Evolutionary conservation across 306 rosid genomes (phyloP).

Genomic region (Vigna radiata): DNA sequence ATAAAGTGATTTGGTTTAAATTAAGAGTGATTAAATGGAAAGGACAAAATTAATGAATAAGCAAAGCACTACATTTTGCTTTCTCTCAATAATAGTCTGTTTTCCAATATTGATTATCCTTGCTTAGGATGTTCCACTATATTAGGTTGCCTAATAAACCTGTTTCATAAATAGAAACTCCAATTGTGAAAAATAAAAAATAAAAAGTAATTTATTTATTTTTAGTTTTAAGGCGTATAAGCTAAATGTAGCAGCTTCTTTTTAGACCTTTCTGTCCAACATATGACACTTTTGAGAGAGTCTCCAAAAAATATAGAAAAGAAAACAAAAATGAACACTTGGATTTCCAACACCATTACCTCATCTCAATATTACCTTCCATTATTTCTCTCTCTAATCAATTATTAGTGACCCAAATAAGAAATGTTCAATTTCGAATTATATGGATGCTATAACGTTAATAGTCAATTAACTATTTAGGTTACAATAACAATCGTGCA

Average conservation of each 20-base stretch:
- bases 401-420: background rate
- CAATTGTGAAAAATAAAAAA: background rate
- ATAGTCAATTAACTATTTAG: too few species aligned
- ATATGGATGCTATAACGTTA: too few species aligned
- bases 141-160: conserved; percentile 30
- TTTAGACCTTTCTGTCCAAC: background rate
- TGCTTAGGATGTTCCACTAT: conserved; percentile 39
- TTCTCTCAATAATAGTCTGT: conserved; percentile 27
- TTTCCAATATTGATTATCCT: conserved; percentile 19
- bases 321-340: background rate
- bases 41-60: conserved; percentile 52
- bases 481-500: too few species aligned
- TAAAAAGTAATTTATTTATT: background rate
- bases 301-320: background rate
- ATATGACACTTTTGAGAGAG: background rate
- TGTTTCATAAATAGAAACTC: background rate
- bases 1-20: background rate
- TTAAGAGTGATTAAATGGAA: background rate
- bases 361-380: background rate
- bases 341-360: conserved; percentile 14
- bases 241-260: conserved; percentile 18
- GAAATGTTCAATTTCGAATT: background rate
- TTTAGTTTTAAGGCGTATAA: too few species aligned
- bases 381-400: background rate
- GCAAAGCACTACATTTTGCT: conserved; percentile 41